Evolutionary conservation across 2,329 filamentous ascomycete species (phyloP).

Genomic region (Colletotrichum cuscutae): DNA sequence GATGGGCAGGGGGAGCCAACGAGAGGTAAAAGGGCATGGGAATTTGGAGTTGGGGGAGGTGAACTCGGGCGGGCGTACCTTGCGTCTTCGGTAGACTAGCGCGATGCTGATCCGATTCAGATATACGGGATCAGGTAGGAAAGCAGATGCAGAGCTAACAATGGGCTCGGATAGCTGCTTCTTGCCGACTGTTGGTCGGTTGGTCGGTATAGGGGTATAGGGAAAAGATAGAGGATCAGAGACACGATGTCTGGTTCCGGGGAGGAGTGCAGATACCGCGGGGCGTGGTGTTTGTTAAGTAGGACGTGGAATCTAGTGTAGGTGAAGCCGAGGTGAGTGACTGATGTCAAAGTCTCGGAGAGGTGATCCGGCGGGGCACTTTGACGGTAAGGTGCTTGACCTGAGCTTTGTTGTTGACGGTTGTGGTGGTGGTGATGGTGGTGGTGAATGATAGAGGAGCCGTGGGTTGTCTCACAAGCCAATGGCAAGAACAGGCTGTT

Average conservation of each 20-base stretch:
- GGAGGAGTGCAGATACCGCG: constrained; percentile 31
- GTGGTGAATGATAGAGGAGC: constrained; percentile 3
- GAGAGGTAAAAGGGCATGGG: background rate
- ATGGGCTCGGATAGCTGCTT: constrained; percentile 31
- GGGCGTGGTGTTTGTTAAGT: constrained; percentile 16
- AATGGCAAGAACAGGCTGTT: constrained; percentile 14
- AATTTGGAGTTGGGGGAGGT: constrained; percentile 3
- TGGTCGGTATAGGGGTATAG: background rate
- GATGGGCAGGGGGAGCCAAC: constrained; percentile 22
- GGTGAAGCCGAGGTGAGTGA: background rate
- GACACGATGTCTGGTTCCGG: constrained; percentile 22
- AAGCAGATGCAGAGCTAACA: constrained; percentile 28
- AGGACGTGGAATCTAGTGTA: background rate
- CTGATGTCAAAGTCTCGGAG: constrained; percentile 32
- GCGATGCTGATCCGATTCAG: constrained; percentile 34
- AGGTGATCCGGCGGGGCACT: constrained; percentile 25
- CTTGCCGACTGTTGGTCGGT: constrained; percentile 6
- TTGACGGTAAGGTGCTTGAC: constrained; percentile 3
- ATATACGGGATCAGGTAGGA: constrained; percentile 34
- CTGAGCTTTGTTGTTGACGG: constrained; percentile 1
- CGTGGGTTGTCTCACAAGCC: constrained; percentile 20
- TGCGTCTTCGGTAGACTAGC: constrained; percentile 33
- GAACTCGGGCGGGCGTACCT: constrained; percentile 33
- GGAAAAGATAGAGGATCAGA: constrained; percentile 11
- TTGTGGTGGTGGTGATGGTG: background rate